Evolutionary conservation across 305 asterid genomes (phyloP), one percentile per base, ranked within the genome.

Genomic region (Lippia alba): DNA sequence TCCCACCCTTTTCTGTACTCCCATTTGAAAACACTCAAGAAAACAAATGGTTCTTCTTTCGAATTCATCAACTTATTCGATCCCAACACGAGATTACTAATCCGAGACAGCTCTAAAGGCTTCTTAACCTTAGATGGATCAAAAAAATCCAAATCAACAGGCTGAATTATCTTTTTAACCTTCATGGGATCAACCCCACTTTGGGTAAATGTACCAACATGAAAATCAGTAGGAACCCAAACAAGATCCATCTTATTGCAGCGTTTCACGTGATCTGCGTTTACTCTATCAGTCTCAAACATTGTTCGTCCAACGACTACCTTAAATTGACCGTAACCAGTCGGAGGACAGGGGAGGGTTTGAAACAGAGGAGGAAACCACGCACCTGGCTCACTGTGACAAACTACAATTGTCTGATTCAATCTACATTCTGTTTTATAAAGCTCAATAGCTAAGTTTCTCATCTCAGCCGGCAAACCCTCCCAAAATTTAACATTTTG

Each of bases 321-420:
- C 85, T 65, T 87, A 69, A 74, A 84, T 59, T 60, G 34, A 46
- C 76, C 84, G 65, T 82, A 90, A 19, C 71, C 84, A 0, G 64
- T 9, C 0, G 84, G 89, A 0, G 96, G 96, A 79, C 96, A 92
- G 8, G 96, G 94, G 3, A 71, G 74, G 72, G 96, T 92, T 32
- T 88, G 67, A 70, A 80, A 92, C 61, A 90, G 74, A 67, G 96
- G 96, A 62, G 98, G 94, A 30, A 83, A 65, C 96, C 96, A 92
- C 65, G 94, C 96, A 72, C 98, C 98, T 1, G 98, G 96, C 65
- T 92, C 98, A 72, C 96, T 92, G 65, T 92, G 98, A 75, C 96
- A 92, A 20, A 92, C 72, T 18, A 88, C 96, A 67, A 88, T 56
- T 30, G 92, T 92, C 67, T 83, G 88, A 72, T 90, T 78, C 55